These are phyloP conservation scores for Pythium rhizo-oryzae DNA, from an alignment of 352 stramenopile species.

Conservation along the genomic window DNA sequence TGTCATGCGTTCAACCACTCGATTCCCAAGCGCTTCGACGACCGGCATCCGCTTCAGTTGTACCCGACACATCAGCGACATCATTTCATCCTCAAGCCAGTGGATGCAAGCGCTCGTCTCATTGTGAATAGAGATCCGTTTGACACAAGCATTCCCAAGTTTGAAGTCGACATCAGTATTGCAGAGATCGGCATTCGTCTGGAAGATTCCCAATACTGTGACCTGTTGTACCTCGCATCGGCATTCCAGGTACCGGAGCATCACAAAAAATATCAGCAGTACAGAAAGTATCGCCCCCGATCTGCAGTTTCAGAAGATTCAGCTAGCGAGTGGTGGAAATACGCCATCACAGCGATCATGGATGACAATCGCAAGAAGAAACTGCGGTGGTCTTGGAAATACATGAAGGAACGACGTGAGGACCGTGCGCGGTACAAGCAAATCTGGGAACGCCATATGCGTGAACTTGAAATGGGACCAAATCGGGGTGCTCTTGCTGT, in stretches of 20 bases:
- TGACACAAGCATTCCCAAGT: conserved; percentile 73
- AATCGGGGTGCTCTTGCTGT: conserved; percentile 43
- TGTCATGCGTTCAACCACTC: conserved; percentile 70
- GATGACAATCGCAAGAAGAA: conserved; percentile 68
- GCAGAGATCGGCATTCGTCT: conserved; percentile 79
- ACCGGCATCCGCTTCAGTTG: conserved; percentile 66
- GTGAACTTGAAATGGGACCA: conserved; percentile 30
- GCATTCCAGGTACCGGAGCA: conserved; percentile 74
- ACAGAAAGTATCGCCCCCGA: conserved; percentile 68
- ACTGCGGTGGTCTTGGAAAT: conserved; percentile 76
- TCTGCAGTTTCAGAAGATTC: conserved; percentile 53
- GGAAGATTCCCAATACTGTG: conserved; percentile 88
- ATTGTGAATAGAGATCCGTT: conserved; percentile 86
- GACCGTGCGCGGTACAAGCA: conserved; percentile 75
- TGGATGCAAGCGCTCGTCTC: conserved; percentile 77
- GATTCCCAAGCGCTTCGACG: conserved; percentile 86
- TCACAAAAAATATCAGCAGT: conserved; percentile 77
- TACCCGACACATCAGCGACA: conserved; percentile 77
- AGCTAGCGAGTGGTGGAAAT: conserved; percentile 77
- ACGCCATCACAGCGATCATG: conserved; percentile 68
- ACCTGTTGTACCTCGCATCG: conserved; percentile 80
- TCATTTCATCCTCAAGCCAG: conserved; percentile 84
- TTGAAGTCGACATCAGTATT: conserved; percentile 83
- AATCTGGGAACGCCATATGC: conserved; percentile 55
- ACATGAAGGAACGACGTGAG: conserved; percentile 81